Base-by-base conservation (phyloP, 768 basidiomycete genomes). In the Daedaleopsis sinensis region DNA sequence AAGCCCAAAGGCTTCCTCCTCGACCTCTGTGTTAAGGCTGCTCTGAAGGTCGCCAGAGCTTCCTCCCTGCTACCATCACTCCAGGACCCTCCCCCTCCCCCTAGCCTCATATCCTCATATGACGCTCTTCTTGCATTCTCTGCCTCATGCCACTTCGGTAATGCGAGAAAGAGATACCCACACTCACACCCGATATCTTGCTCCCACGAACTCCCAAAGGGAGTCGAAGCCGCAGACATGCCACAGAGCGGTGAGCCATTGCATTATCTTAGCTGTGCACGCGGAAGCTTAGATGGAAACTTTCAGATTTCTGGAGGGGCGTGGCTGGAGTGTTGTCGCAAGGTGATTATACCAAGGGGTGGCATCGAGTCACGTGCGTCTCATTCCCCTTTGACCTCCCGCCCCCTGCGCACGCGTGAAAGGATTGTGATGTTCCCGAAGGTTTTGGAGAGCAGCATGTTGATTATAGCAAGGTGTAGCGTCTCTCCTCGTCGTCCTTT, bases 401-500 rank as follows among this genome's bases (percentile, higher is more conserved):
- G 50, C 42, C 18, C 39, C n/a, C 37, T 21, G 16, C 13, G 27
- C 23, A 7, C 39, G 19, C 27, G 48, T 61, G 59, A 61, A 49
- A 55, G 53, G 23, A 21, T n/a, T 24, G 42, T 35, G 52, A 49
- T 47, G 12, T 36, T 11, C 53, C 53, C 46, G 36, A 23, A 16
- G 52, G 32, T 53, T 32, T 32, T 44, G 44, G 38, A 24, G 37
- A 11, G 44, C 44, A 12, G 43, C 59, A 53, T 3, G 9, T 52
- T 61, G 59, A 61, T 61, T 48, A 50, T 61, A 55, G n/a, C n/a
- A 55, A 32, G 55, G 15, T 46, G 38, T 43, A 19, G 18, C 5
- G 21, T 8, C 61, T 50, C 50, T 52, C 44, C 50, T 53, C 61
- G 55, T 57, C 55, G 51, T 62, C 46, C 61, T 52, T 62, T 62